Percentiles rank a stretch among this genome's conserved stretches.
These are phyloP conservation scores for Fusarium sublunatum DNA, from an alignment of 2,329 filamentous ascomycete species.

Conservation along the genomic window DNA sequence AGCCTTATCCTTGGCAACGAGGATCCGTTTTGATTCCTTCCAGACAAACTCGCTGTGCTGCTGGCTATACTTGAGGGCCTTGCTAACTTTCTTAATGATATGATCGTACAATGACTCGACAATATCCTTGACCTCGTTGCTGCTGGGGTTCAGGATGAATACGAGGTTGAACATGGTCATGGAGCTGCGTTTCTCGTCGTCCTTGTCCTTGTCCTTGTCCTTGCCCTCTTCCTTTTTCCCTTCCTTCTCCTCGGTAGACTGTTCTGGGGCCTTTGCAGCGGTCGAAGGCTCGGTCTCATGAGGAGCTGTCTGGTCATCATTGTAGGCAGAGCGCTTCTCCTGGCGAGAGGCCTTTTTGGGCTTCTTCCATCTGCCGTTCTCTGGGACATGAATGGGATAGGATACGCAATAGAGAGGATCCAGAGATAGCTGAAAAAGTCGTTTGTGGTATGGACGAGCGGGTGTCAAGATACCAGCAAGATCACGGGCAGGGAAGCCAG, in stretches of 20 bases:
- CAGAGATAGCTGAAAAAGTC: constrained; percentile 82
- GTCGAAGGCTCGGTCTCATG: constrained; percentile 46
- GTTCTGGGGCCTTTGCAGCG: constrained; percentile 44
- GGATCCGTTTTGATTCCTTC: constrained; percentile 86
- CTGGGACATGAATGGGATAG: constrained; percentile 83
- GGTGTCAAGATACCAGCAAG: constrained; percentile 85
- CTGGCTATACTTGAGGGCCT: constrained; percentile 92
- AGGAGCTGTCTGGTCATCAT: constrained; percentile 47
- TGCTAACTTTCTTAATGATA: constrained; percentile 91
- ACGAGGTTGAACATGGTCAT: constrained; percentile 99
- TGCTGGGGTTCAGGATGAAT: constrained; percentile 85
- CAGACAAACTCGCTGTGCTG: constrained; percentile 90
- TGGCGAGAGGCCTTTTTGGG: constrained; percentile 63
- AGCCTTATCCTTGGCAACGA: constrained; percentile 83
- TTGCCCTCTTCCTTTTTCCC: constrained; percentile 47
- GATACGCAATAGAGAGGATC: constrained; percentile 85
- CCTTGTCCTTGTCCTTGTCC: constrained; percentile 53
- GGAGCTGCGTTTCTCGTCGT: constrained; percentile 71
- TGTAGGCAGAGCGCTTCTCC: constrained; percentile 51
- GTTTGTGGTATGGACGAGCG: constrained; percentile 80
- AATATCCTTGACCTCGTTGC: constrained; percentile 79
- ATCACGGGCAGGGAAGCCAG: constrained; percentile 79
- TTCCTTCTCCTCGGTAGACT: constrained; percentile 44
- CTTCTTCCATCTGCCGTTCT: constrained; percentile 82
- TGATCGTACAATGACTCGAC: constrained; percentile 84